Evolutionary conservation across 2,329 filamentous ascomycete species (phyloP).

Genomic region (Verticillium klebahnii): DNA sequence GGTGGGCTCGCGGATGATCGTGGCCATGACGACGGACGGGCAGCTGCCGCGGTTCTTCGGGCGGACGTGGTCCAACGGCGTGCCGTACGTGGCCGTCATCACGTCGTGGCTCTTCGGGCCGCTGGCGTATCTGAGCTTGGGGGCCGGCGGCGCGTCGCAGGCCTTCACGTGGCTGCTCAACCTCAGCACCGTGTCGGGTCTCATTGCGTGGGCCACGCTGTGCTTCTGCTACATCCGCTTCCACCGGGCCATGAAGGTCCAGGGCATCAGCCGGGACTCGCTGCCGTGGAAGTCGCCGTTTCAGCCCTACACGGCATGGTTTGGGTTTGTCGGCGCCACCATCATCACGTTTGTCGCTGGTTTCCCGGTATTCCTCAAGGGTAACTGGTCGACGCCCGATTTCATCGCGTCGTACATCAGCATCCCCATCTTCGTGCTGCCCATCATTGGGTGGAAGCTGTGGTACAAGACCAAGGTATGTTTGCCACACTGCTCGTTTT

Average conservation of each 20-base stretch:
- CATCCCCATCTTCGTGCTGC: conserved; percentile 53
- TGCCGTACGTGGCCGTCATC: conserved; percentile 37
- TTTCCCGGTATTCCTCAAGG: conserved; percentile 59
- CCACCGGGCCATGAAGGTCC: conserved; percentile 61
- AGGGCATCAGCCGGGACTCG: conserved; percentile 61
- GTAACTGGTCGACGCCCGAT: conserved; percentile 46
- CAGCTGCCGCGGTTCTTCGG: conserved; percentile 29
- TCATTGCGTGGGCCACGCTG: conserved; percentile 44
- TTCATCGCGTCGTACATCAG: conserved; percentile 65
- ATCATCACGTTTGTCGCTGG: conserved; percentile 54
- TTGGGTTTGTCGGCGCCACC: conserved; percentile 57
- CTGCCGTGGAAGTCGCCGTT: conserved; percentile 66
- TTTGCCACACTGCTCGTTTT: conserved; percentile 5
- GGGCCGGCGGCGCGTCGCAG: conserved; percentile 9
- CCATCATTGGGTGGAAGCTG: conserved; percentile 36
- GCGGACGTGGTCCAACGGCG: conserved; percentile 30
- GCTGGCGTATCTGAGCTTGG: conserved; percentile 32
- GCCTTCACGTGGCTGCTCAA: conserved; percentile 39
- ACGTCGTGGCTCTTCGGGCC: conserved; percentile 31
- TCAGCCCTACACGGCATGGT: conserved; percentile 70
- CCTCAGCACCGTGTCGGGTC: conserved; percentile 63
- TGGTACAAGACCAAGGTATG: conserved; percentile 29
- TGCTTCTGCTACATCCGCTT: conserved; percentile 34
- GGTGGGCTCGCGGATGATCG: conserved; percentile 20
- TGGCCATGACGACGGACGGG: conserved; percentile 11